Percentiles rank a stretch among this genome's conserved stretches.
Evolutionary conservation across 495 filamentous ascomycete genomes (phyloP).

Genomic region (Astrothelium subdiscretum): DNA sequence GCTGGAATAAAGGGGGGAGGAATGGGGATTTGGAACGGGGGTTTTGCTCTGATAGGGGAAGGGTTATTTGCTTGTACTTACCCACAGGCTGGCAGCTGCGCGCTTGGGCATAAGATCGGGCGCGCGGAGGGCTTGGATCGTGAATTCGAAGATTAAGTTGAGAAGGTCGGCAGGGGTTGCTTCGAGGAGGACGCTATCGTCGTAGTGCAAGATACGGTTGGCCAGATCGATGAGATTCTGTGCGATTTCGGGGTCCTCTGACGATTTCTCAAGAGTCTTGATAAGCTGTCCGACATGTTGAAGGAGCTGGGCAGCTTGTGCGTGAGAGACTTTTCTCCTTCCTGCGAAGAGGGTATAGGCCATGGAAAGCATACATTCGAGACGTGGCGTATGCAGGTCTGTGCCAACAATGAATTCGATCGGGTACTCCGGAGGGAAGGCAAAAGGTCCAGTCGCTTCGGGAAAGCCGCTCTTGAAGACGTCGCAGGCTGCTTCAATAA

Average conservation of each 20-base stretch:
- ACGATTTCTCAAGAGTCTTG: constrained; percentile 33
- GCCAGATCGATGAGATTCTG: constrained; percentile 66
- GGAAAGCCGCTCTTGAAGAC: constrained; percentile 36
- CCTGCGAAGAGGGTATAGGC: constrained; percentile 63
- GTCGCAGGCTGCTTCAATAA: constrained; percentile 78
- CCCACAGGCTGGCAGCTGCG: constrained; percentile 73
- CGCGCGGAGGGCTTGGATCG: constrained; percentile 56
- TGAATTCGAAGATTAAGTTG: constrained; percentile 48
- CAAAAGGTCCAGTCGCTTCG: constrained; percentile 68
- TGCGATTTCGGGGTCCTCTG: constrained; percentile 66
- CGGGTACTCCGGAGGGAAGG: constrained; percentile 59
- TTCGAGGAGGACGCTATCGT: constrained; percentile 45
- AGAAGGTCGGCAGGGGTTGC: constrained; percentile 39
- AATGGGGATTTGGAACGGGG: constrained; percentile 10
- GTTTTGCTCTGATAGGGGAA: no score
- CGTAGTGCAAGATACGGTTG: constrained; percentile 52
- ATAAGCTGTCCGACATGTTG: constrained; percentile 26
- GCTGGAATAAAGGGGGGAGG: not conserved
- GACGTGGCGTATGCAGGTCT: constrained; percentile 49
- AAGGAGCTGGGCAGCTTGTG: constrained; percentile 55
- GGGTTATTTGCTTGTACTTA: no score
- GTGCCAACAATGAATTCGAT: constrained; percentile 59
- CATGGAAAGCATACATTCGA: constrained; percentile 64
- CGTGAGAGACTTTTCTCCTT: constrained; percentile 41
- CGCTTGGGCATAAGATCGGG: constrained; percentile 71